A percentile compares a stretch with the other conserved stretches of the same genome.
Evolutionary conservation across 371 early-diverging fungal species (phyloP).

Genomic region (Mortierella sp.): DNA sequence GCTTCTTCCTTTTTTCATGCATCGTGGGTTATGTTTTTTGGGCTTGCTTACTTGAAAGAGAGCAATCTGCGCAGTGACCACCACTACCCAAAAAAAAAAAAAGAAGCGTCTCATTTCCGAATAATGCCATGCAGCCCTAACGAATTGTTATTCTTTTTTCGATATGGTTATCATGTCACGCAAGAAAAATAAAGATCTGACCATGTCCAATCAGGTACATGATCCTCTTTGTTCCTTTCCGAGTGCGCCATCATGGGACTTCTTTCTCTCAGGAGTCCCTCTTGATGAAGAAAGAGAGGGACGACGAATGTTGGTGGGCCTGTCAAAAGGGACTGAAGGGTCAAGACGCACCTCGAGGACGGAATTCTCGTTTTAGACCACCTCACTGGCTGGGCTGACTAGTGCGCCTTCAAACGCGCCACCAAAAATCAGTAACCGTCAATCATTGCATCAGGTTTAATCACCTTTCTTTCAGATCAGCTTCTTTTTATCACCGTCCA

Average conservation of each 20-base stretch:
- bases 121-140: background rate
- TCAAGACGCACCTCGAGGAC: background rate
- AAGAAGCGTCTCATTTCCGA: background rate
- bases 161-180: background rate
- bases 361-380: too few relatives aligned
- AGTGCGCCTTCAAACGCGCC: background rate
- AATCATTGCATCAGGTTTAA: background rate
- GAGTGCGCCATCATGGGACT: background rate
- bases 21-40: background rate
- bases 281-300: background rate
- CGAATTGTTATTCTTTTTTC: background rate
- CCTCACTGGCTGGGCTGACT: too few relatives aligned
- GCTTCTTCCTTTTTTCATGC: background rate
- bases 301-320: too few relatives aligned
- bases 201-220: background rate
- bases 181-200: background rate
- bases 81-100: background rate
- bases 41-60: background rate
- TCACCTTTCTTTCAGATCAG: background rate
- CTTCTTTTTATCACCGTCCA: too few relatives aligned
- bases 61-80: conserved; percentile 9
- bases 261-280: background rate
- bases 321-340: background rate
- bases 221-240: background rate
- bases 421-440: background rate